These are phyloP conservation scores for Solanum appendiculatum DNA, from an alignment of 257 asterid species.

Conservation along the genomic window DNA sequence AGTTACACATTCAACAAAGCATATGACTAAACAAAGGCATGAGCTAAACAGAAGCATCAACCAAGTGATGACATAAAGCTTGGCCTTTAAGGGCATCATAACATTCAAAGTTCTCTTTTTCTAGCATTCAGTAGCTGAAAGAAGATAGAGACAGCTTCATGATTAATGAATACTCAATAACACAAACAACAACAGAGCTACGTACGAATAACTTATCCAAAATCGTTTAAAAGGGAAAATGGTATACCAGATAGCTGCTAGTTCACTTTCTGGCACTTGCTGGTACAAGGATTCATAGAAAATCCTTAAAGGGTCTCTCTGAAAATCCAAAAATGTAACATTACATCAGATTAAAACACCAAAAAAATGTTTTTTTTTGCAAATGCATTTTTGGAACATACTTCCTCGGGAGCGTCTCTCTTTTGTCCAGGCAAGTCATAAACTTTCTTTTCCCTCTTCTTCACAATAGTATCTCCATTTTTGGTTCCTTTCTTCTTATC, in stretches of 20 bases:
- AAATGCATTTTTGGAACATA: conserved; percentile 5
- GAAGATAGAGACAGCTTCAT: not conserved
- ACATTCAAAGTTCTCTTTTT: not conserved
- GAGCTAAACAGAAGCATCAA: not conserved
- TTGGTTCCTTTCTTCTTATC: conserved; percentile 32
- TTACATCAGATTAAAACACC: not conserved
- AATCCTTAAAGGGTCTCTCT: conserved; percentile 81
- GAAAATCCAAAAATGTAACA: conserved; percentile 10
- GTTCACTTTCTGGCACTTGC: conserved; percentile 78
- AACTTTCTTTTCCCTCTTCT: conserved; percentile 54
- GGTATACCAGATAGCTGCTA: conserved; percentile 80
- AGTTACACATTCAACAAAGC: not conserved
- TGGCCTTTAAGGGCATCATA: not conserved
- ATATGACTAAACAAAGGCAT: not conserved
- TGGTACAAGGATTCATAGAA: conserved; percentile 63
- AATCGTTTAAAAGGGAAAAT: not conserved
- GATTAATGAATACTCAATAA: not conserved
- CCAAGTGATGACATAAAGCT: no score
- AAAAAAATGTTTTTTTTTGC: not conserved
- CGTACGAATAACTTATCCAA: not conserved
- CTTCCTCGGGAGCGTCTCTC: conserved; percentile 76
- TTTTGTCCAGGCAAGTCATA: conserved; percentile 86
- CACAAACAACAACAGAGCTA: not conserved
- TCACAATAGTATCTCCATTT: conserved; percentile 20
- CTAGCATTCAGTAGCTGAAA: not conserved